Evolutionary conservation across 768 basidiomycete genomes (phyloP).

Genomic region (Auriscalpium orientale): DNA sequence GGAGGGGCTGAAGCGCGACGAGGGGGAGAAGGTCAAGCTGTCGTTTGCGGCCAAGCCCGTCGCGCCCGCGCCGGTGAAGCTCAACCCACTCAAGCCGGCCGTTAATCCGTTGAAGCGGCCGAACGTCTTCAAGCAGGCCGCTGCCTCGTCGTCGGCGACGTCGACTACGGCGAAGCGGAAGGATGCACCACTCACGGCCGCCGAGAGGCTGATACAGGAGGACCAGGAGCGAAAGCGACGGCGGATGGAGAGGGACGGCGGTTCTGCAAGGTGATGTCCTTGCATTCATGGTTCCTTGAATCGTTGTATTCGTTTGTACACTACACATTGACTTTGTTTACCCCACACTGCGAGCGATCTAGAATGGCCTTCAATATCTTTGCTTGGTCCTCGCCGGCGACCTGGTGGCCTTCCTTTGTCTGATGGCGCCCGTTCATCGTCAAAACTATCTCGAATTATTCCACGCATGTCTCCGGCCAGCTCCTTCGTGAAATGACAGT

Average conservation of each 20-base stretch:
- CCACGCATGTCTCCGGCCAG: neutral
- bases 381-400: neutral
- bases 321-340: neutral
- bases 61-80: slow-evolving; percentile 40
- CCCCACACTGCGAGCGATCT: neutral
- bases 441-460: neutral
- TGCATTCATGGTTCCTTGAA: slow-evolving; percentile 6
- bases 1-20: slow-evolving; percentile 65
- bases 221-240: slow-evolving; percentile 86
- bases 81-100: slow-evolving; percentile 54
- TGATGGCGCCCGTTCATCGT: neutral
- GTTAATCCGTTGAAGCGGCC: slow-evolving; percentile 63
- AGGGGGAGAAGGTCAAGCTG: slow-evolving; percentile 70
- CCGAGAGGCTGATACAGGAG: slow-evolving; percentile 81
- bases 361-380: neutral
- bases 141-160: slow-evolving; percentile 30
- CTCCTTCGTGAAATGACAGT: neutral
- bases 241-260: slow-evolving; percentile 51
- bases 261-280: neutral
- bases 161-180: slow-evolving; percentile 55
- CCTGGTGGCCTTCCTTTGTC: neutral
- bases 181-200: slow-evolving; percentile 59
- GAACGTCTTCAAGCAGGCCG: slow-evolving; percentile 61
- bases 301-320: neutral
- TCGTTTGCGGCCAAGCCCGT: slow-evolving; percentile 56